Base-by-base conservation (phyloP, 2,329 filamentous ascomycete genomes). In the Aspergillus sp. region DNA sequence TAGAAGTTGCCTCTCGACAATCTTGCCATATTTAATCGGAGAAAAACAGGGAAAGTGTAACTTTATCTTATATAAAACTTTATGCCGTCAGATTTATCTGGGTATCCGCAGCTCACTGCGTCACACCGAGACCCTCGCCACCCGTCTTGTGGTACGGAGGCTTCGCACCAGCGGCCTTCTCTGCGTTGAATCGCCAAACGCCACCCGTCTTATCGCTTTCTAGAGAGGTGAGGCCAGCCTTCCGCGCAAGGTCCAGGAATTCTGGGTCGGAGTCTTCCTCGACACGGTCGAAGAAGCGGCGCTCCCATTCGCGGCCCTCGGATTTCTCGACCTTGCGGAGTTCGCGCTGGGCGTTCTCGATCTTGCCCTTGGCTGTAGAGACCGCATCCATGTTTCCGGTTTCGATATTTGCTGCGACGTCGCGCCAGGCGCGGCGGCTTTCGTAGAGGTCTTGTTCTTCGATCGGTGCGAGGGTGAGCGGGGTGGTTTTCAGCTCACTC, bases 401-500 rank as follows among this genome's bases (percentile, higher is more conserved):
- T 56, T 85, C 82, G 67, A 98, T 95, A 47, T 88, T 91, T 30
- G 85, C 84, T 0, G 91, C 91, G 24, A 98, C 93, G 69, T 90
- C 90, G 62, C 83, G 80, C 95, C 93, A 98, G 3, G 93, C 93
- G 57, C 90, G 86, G 47, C 93, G 86, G 13, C 90, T 91, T 78
- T 98, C 93, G 62, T 95, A 87, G 11, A 91, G 86, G 71, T 96
- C 89, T 77, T 97, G 93, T 65, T 89, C 75, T 59, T 92, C 88
- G 53, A 96, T 70, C 0, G 89, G 85, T 1, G 87, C 85, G 51
- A 97, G 80, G 13, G 78, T 82, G 41, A 97, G 85, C 11, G 89
- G 83, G 1, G 89, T 89, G 39, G 85, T 84, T 15, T 81, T 77
- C 11, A 78, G 75, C 24, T 79, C 77, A 49, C 80, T 80, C 33